phyloP scores from a whole-genome alignment of 2,329 filamentous ascomycete species.

The Hypoxylon sp. region DNA sequence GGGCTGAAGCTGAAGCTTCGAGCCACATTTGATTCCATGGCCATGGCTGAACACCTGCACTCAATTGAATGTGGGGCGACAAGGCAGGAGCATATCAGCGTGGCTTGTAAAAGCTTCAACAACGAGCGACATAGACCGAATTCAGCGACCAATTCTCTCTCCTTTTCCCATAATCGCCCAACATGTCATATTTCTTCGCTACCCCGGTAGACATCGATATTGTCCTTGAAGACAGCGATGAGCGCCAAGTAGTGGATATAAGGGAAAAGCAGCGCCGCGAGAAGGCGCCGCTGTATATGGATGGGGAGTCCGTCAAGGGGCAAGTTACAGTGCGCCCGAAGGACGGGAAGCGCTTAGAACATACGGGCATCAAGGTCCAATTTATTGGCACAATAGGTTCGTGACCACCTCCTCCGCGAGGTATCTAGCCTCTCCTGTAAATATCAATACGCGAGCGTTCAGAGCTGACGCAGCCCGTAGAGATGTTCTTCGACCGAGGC shows the following conservation, averaged over 20 bases:
- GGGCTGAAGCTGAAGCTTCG: slow-evolving; percentile 37
- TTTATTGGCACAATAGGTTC: slow-evolving; percentile 98
- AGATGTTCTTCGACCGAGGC: slow-evolving; percentile 99
- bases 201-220: slow-evolving; percentile 99
- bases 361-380: slow-evolving; percentile 99
- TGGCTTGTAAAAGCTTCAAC: slow-evolving; percentile 24
- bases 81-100: slow-evolving; percentile 20
- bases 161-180: slow-evolving; percentile 26
- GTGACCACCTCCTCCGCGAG: slow-evolving; percentile 44
- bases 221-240: slow-evolving; percentile 94
- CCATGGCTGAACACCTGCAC: not conserved
- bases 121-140: slow-evolving; percentile 10
- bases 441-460: not conserved
- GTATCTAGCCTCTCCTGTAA: too few relatives aligned
- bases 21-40: slow-evolving; percentile 23
- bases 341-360: slow-evolving; percentile 97
- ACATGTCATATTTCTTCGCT: slow-evolving; percentile 98
- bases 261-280: slow-evolving; percentile 98
- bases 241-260: slow-evolving; percentile 94
- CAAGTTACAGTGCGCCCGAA: slow-evolving; percentile 95
- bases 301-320: slow-evolving; percentile 98
- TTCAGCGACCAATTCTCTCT: slow-evolving; percentile 28
- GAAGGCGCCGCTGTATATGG: slow-evolving; percentile 96
- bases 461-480: slow-evolving; percentile 61
- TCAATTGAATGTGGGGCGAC: slow-evolving; percentile 33